These are phyloP conservation scores for Urochloa ruziziensis DNA, from an alignment of 176 grass and related monocot species.

Conservation along the genomic window DNA sequence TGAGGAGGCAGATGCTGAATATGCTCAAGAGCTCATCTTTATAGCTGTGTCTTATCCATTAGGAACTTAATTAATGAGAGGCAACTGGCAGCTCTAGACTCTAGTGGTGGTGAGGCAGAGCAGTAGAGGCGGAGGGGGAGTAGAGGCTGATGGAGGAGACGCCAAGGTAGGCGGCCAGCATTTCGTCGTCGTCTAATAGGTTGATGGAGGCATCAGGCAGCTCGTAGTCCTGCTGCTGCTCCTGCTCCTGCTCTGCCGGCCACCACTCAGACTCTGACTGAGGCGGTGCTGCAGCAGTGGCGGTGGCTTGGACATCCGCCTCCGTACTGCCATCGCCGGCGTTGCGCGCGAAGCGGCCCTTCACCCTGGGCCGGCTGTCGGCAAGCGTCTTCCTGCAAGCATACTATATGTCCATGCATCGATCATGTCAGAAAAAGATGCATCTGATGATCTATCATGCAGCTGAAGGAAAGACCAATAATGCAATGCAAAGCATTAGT, in stretches of 20 bases:
- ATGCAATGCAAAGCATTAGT: background rate
- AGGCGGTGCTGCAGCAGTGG: background rate
- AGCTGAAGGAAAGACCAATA: no score
- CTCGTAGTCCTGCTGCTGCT: no score
- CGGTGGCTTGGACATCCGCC: background rate
- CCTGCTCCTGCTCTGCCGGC: slow-evolving; percentile 51
- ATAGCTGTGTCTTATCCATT: no score
- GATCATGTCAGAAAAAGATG: no score
- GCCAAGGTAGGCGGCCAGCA: slow-evolving; percentile 46
- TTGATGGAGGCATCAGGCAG: background rate
- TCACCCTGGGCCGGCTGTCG: slow-evolving; percentile 76
- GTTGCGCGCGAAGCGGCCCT: slow-evolving; percentile 76
- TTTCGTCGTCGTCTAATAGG: slow-evolving; percentile 40
- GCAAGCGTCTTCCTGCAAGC: slow-evolving; percentile 90
- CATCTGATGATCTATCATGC: no score
- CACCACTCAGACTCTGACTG: slow-evolving; percentile 42
- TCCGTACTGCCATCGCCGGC: slow-evolving; percentile 1
- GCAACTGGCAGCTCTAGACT: no score
- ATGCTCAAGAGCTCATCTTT: no score
- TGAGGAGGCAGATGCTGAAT: no score
- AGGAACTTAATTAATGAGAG: no score
- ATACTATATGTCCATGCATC: slow-evolving; percentile 47
- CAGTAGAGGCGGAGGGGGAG: background rate
- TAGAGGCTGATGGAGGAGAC: slow-evolving; percentile 40
- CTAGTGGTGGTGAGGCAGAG: background rate